Percentiles rank a stretch among this genome's conserved stretches.
Evolutionary conservation across 1,284 basidiomycete species (phyloP).

Genomic region (Ceratobasidium sp.): DNA sequence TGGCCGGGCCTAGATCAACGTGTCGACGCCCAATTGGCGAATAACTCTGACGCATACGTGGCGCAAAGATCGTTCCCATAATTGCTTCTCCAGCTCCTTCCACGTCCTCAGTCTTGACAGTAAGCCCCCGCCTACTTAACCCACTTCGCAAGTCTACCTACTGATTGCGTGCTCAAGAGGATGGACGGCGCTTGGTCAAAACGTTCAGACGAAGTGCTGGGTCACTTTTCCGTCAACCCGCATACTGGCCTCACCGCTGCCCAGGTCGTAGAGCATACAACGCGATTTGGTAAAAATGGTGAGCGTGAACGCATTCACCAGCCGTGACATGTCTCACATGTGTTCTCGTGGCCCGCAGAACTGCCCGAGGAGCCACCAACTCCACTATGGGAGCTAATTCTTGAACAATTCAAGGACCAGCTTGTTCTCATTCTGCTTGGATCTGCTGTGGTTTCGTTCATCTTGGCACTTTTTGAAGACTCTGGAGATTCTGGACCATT

Average conservation of each 20-base stretch:
- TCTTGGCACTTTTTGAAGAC: conserved; percentile 87
- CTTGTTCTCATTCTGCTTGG: conserved; percentile 93
- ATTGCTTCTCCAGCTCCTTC: conserved; percentile 6
- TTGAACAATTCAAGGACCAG: conserved; percentile 98
- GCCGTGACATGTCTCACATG: not conserved
- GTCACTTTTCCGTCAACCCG: conserved; percentile 70
- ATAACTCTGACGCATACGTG: no score
- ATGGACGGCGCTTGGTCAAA: conserved; percentile 79
- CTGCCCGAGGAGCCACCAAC: conserved; percentile 90
- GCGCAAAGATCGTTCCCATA: conserved; percentile 16
- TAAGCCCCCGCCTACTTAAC: not conserved
- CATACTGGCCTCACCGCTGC: conserved; percentile 66
- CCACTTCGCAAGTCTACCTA: not conserved
- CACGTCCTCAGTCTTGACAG: conserved; percentile 13
- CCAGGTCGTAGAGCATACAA: conserved; percentile 75
- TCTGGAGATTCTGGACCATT: conserved; percentile 67
- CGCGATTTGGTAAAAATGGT: conserved; percentile 89
- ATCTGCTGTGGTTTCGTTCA: conserved; percentile 90
- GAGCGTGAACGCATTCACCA: conserved; percentile 48
- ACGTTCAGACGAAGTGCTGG: conserved; percentile 68
- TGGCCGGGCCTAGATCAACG: conserved; percentile 28
- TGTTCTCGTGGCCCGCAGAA: conserved; percentile 60
- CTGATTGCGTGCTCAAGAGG: conserved; percentile 35
- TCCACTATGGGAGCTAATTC: conserved; percentile 90
- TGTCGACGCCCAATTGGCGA: conserved; percentile 40